These are phyloP conservation scores for Hypoxylon sp. DNA, from an alignment of 2,329 filamentous ascomycete species.

Conservation along the genomic window DNA sequence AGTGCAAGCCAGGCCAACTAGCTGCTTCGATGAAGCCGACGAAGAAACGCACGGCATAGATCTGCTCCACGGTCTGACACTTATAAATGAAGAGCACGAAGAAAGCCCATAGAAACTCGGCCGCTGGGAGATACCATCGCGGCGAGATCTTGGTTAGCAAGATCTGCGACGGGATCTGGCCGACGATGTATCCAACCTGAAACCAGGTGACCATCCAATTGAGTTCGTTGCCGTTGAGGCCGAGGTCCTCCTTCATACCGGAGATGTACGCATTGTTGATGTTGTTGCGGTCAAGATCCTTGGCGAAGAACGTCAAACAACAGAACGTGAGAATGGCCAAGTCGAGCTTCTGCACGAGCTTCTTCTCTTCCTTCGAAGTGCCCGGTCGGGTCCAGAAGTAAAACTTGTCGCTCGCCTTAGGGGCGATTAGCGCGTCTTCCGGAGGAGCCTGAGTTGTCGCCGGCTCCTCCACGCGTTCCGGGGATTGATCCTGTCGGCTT, in stretches of 20 bases:
- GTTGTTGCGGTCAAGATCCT: slow-evolving; percentile 42
- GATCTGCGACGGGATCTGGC: slow-evolving; percentile 37
- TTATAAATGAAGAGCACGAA: slow-evolving; percentile 40
- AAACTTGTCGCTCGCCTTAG: slow-evolving; percentile 32
- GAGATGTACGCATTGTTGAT: slow-evolving; percentile 51
- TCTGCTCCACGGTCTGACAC: slow-evolving; percentile 44
- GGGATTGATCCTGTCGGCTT: slow-evolving; percentile 11
- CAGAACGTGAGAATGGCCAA: slow-evolving; percentile 37
- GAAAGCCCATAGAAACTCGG: slow-evolving; percentile 39
- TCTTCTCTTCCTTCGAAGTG: slow-evolving; percentile 37
- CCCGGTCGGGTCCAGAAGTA: slow-evolving; percentile 40
- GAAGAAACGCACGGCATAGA: slow-evolving; percentile 49
- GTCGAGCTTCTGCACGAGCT: slow-evolving; percentile 37
- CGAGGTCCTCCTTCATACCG: slow-evolving; percentile 50
- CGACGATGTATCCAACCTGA: slow-evolving; percentile 36
- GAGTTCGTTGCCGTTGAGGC: slow-evolving; percentile 48
- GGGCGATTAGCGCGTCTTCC: slow-evolving; percentile 17
- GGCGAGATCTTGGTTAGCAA: slow-evolving; percentile 39
- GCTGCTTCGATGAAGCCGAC: slow-evolving; percentile 45
- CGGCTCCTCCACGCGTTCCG: slow-evolving; percentile 5
- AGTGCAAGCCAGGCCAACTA: slow-evolving; percentile 43
- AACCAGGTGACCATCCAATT: slow-evolving; percentile 40
- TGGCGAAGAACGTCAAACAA: slow-evolving; percentile 41
- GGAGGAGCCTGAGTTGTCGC: background rate
- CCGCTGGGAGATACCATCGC: slow-evolving; percentile 39